Evolutionary conservation across 2,329 filamentous ascomycete species (phyloP), one percentile per base, ranked within the genome.

Genomic region (Xylaria sp.): DNA sequence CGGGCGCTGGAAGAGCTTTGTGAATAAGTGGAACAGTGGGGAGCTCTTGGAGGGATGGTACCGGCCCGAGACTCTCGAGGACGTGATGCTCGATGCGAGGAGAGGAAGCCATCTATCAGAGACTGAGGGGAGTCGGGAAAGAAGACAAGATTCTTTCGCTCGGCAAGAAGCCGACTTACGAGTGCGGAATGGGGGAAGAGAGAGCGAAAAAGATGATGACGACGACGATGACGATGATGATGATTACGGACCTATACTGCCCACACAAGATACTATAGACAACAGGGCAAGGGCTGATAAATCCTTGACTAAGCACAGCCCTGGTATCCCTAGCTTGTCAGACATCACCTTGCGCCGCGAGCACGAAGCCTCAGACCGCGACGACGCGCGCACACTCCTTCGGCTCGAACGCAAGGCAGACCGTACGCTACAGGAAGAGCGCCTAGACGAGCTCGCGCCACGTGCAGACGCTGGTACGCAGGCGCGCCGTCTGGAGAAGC

Each of bases 11-110:
- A 97, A 97, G 83, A 94, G 92, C 74, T 99, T 98, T 72, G 76
- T 94, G 12, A 83, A 85, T 3, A 94, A 93, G 82, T 99, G 95
- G 94, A 99, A 99, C 79, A 86, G 87, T 71, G 90, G 89, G 73
- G 92, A 94, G 78, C 82, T 98, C 66, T 90, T 91, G 4, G 90
- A 94, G 76, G 92, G 92, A 49, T 99, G 94, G 94, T 99, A 98
- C 77, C 92, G 96, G 73, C 91, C 93, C 7, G 85, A 85, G 61
- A 91, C 88, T 67, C 87, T 92, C 64, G 69, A 71, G 37, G 73
- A 75, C 23, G 76, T 78, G 8, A 67, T 49, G 47, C 45, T 63
- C 8, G 57, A 65, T 33, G 12, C 19, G 1, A 37, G 17, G 21
- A 40, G 15, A 23, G 50, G 4, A 33, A 40, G 23, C 15, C 23